phyloP scores from a whole-genome alignment of 2,329 filamentous ascomycete genomes.

The Botrytis sinoallii region DNA sequence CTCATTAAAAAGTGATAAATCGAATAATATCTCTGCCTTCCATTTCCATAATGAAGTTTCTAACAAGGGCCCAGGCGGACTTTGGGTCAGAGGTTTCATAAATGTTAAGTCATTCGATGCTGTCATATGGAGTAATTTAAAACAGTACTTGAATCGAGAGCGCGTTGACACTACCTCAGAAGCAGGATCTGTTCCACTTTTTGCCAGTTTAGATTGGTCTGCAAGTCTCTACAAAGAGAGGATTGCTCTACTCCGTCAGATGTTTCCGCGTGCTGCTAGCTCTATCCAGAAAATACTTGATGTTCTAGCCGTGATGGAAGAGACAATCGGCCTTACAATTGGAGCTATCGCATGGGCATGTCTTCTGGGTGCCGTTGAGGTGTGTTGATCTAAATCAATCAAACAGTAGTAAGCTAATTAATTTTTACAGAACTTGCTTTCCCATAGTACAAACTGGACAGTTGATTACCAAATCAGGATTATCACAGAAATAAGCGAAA shows the following conservation, averaged over 20 bases:
- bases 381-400: not conserved
- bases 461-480: not conserved
- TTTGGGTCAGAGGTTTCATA: not conserved
- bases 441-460: not conserved
- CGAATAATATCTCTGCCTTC: not conserved
- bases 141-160: not conserved
- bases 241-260: not conserved
- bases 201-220: not conserved
- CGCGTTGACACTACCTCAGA: not conserved
- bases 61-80: not conserved
- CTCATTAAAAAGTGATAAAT: not conserved
- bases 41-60: not conserved
- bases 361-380: not conserved
- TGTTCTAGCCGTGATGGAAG: conserved; percentile 15
- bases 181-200: too few relatives aligned
- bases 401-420: not conserved
- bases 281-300: conserved; percentile 7
- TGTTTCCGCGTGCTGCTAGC: not conserved
- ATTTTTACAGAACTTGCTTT: not conserved
- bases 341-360: conserved; percentile 19
- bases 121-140: not conserved
- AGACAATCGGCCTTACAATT: conserved; percentile 14
- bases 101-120: not conserved
- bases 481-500: not conserved
- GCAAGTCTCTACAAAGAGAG: not conserved